Conservation (phyloP, 2,329 filamentous ascomycete genomes). For the Talaromyces amestolkiae region DNA sequence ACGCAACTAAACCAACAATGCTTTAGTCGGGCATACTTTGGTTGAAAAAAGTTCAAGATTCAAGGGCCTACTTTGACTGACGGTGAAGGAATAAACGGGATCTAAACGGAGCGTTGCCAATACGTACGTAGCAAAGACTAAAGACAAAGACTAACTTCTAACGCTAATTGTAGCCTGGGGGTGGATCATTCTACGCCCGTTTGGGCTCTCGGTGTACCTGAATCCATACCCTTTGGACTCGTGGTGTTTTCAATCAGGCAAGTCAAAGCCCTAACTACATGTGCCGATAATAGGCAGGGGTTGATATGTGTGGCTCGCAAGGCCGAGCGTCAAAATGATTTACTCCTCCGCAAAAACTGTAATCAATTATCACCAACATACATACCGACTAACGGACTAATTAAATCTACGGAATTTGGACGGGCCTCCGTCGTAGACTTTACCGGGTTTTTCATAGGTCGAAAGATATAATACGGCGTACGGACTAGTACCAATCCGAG, state of each 20-base stretch:
- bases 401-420: constrained; percentile 3
- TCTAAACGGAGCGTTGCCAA: background rate
- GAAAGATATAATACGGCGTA: background rate
- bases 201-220: constrained; percentile 12
- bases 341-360: constrained; percentile 6
- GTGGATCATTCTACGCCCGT: constrained; percentile 13
- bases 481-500: background rate
- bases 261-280: constrained; percentile 5
- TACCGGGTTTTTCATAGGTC: constrained; percentile 3
- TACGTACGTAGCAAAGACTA: background rate
- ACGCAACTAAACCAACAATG: background rate
- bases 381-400: background rate
- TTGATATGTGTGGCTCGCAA: constrained; percentile 8
- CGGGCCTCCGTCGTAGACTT: background rate
- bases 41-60: background rate
- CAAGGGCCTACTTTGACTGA: background rate
- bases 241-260: background rate
- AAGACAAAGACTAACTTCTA: background rate
- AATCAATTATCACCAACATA: background rate
- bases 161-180: constrained; percentile 2
- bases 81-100: background rate
- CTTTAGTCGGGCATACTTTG: background rate
- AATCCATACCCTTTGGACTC: background rate
- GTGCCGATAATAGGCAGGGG: constrained; percentile 3
- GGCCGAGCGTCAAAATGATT: background rate